These are phyloP conservation scores for Spinellus fusiger DNA, from an alignment of 192 early-diverging fungal species.

Conservation along the genomic window DNA sequence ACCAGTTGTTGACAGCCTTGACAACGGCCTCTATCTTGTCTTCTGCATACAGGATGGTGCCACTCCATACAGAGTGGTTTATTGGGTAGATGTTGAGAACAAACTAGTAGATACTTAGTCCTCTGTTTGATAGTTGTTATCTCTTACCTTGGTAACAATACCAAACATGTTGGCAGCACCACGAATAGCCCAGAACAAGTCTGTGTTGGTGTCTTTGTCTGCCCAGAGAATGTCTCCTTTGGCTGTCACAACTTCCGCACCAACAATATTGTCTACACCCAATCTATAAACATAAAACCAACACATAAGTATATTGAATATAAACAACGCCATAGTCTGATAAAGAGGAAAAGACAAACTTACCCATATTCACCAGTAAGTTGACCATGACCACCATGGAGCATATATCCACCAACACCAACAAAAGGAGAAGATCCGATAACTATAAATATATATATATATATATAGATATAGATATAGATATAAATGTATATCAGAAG, in stretches of 20 bases:
- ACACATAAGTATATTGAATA: no score
- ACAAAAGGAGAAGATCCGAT: slow-evolving; percentile 29
- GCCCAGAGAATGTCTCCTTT: slow-evolving; percentile 34
- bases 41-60: slow-evolving; percentile 1
- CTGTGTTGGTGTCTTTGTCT: slow-evolving; percentile 34
- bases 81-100: slow-evolving; percentile 20
- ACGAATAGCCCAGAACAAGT: slow-evolving; percentile 56
- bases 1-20: slow-evolving; percentile 26
- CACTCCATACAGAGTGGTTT: slow-evolving; percentile 11
- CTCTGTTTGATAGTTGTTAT: not conserved
- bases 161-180: slow-evolving; percentile 44
- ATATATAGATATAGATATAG: not conserved
- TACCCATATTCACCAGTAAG: slow-evolving; percentile 38
- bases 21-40: slow-evolving; percentile 14
- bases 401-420: slow-evolving; percentile 38
- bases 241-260: slow-evolving; percentile 46
- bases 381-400: slow-evolving; percentile 46
- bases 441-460: slow-evolving; percentile 16
- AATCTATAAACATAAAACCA: slow-evolving; percentile 18
- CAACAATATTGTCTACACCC: slow-evolving; percentile 44
- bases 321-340: no score
- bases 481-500: not conserved
- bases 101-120: slow-evolving; percentile 5
- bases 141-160: slow-evolving; percentile 17
- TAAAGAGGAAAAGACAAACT: no score